Percentiles rank a stretch among this genome's conserved stretches.
phyloP scores from a whole-genome alignment of 441 rosid genomes.

The Adansonia madagascariensis region DNA sequence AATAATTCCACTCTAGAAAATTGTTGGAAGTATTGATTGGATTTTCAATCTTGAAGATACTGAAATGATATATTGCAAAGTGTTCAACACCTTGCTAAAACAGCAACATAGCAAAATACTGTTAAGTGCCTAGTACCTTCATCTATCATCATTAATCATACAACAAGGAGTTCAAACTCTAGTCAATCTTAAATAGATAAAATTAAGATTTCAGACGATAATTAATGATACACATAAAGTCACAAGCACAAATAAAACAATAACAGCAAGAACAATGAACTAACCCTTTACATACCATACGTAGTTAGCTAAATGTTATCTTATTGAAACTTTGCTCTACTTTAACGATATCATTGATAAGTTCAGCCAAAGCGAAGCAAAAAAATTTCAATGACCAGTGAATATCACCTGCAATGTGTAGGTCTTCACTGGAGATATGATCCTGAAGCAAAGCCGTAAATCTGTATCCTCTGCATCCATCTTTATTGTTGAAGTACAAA shows the following conservation, averaged over 20 bases:
- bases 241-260: conserved; percentile 19
- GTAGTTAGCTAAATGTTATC: neutral
- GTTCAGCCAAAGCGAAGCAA: conserved; percentile 11
- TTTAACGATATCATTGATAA: conserved; percentile 10
- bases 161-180: neutral
- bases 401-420: conserved; percentile 81
- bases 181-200: conserved; percentile 18
- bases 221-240: neutral
- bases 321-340: neutral
- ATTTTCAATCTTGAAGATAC: neutral
- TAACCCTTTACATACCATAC: neutral
- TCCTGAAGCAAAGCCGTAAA: conserved; percentile 88
- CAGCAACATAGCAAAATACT: conserved; percentile 7
- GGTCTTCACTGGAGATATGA: conserved; percentile 76
- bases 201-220: conserved; percentile 11
- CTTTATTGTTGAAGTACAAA: conserved; percentile 72
- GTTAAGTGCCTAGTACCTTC: conserved; percentile 1
- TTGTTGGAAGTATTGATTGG: conserved; percentile 11
- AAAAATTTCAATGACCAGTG: conserved; percentile 18
- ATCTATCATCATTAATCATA: conserved; percentile 4
- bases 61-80: conserved; percentile 17
- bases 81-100: conserved; percentile 20
- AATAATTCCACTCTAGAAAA: neutral
- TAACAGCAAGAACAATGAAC: neutral
- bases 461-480: conserved; percentile 81